phyloP scores from a whole-genome alignment of 2,329 filamentous ascomycete species.

The Aspergillus novoparasiticus region DNA sequence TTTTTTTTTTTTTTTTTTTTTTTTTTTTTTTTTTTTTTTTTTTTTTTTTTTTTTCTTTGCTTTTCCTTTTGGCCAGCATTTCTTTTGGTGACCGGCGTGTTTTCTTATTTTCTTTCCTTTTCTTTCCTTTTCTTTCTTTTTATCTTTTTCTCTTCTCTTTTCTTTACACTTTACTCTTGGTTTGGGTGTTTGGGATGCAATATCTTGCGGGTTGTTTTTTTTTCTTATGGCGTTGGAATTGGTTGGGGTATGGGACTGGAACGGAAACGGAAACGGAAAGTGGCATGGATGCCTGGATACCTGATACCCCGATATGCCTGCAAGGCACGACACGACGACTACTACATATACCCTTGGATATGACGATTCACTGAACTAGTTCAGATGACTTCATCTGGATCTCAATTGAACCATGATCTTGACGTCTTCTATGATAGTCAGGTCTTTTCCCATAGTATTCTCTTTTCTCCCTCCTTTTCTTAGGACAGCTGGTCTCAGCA shows the following conservation, averaged over 20 bases:
- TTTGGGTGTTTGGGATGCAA: constrained; percentile 9
- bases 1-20: too few relatives aligned
- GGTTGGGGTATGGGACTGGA: constrained; percentile 7
- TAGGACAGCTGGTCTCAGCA: neutral
- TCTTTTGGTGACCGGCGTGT: constrained; percentile 3
- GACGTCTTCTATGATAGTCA: neutral
- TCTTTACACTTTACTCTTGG: constrained; percentile 4
- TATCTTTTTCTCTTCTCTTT: constrained; percentile 5
- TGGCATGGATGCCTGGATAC: constrained; percentile 8
- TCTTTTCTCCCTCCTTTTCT: neutral
- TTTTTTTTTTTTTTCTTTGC: neutral
- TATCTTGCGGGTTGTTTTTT: constrained; percentile 3
- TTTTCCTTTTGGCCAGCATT: neutral
- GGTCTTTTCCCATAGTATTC: neutral
- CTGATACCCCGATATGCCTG: constrained; percentile 4
- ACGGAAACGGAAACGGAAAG: constrained; percentile 6
- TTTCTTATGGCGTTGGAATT: constrained; percentile 6
- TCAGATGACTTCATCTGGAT: neutral
- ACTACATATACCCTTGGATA: constrained; percentile 1
- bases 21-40: too few relatives aligned
- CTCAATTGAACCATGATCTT: neutral
- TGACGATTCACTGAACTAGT: neutral
- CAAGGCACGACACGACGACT: neutral
- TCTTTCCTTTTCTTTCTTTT: too few relatives aligned
- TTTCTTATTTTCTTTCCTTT: constrained; percentile 1